phyloP scores from a whole-genome alignment of 257 asterid genomes.

The Rubia yunnanensis region DNA sequence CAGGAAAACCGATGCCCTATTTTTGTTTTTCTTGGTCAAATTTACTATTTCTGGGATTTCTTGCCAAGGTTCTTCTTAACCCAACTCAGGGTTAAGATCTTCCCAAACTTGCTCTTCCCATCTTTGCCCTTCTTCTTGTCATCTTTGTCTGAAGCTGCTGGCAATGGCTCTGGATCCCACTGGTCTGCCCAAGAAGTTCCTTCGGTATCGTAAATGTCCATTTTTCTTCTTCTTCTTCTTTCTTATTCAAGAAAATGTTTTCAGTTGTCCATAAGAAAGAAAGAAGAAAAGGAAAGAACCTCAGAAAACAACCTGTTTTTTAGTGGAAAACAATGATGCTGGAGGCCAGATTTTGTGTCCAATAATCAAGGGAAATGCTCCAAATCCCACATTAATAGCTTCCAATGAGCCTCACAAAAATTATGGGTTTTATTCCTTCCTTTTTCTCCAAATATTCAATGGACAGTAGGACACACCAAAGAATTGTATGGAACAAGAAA shows the following conservation, averaged over 20 bases:
- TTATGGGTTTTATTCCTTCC: not conserved
- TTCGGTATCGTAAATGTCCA: slow-evolving; percentile 54
- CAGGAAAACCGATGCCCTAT: not conserved
- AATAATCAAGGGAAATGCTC: not conserved
- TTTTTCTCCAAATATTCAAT: not conserved
- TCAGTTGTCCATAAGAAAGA: not conserved
- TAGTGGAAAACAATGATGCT: not conserved
- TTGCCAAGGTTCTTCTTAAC: slow-evolving; percentile 53
- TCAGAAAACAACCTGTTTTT: not conserved
- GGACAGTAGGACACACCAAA: not conserved
- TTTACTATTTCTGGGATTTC: slow-evolving; percentile 28
- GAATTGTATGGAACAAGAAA: not conserved
- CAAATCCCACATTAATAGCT: not conserved
- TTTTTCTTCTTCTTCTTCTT: slow-evolving; percentile 11
- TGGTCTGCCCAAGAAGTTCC: slow-evolving; percentile 96
- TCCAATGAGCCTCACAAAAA: not conserved
- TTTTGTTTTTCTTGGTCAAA: not conserved
- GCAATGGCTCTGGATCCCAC: slow-evolving; percentile 79
- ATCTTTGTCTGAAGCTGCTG: slow-evolving; percentile 27
- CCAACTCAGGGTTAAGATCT: slow-evolving; percentile 45
- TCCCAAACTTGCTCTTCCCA: slow-evolving; percentile 30
- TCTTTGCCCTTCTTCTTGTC: slow-evolving; percentile 26
- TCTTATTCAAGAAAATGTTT: not conserved
- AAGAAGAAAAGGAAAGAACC: not conserved
- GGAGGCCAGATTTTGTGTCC: not conserved